Evolutionary conservation across 2,329 filamentous ascomycete species (phyloP).

Genomic region (Septoria linicola): DNA sequence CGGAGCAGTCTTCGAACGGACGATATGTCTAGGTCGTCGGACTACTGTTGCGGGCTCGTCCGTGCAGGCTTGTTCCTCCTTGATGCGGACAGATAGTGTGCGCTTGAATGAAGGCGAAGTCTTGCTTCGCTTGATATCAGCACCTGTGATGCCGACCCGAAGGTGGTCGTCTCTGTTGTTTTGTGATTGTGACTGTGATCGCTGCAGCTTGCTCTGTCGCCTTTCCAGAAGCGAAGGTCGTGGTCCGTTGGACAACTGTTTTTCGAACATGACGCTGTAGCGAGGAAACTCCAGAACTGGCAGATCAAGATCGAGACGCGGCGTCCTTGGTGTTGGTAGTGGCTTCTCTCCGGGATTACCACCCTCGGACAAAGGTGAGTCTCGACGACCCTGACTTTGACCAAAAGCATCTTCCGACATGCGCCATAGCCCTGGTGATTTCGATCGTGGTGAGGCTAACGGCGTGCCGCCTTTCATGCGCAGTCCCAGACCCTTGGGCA

Average conservation of each 20-base stretch:
- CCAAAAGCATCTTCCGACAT: constrained; percentile 22
- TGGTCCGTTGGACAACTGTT: constrained; percentile 57
- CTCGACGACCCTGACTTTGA: constrained; percentile 11
- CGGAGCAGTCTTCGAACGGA: constrained; percentile 34
- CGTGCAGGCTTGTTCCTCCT: constrained; percentile 1
- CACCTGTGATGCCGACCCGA: constrained; percentile 1
- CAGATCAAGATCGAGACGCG: constrained; percentile 70
- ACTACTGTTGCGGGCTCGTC: constrained; percentile 20
- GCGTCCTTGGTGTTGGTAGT: constrained; percentile 23
- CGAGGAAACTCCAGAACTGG: constrained; percentile 77
- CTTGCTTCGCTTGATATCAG: constrained; percentile 16
- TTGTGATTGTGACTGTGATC: constrained; percentile 22
- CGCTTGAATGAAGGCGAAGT: constrained; percentile 24
- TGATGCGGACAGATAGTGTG: constrained; percentile 22
- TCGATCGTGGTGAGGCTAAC: background rate
- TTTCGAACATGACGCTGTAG: constrained; percentile 91
- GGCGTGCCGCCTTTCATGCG: constrained; percentile 1
- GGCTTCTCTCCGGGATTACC: background rate
- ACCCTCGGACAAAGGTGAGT: constrained; percentile 17
- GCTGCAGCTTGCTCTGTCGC: constrained; percentile 31
- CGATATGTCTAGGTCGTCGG: constrained; percentile 25
- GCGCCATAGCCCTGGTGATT: constrained; percentile 13
- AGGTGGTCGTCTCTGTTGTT: constrained; percentile 1
- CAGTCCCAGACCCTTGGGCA: constrained; percentile 5
- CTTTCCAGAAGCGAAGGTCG: constrained; percentile 35